Percentiles rank a stretch among this genome's conserved stretches.
Evolutionary conservation across 345 rosid species (phyloP).

Genomic region (Geranium brycei): DNA sequence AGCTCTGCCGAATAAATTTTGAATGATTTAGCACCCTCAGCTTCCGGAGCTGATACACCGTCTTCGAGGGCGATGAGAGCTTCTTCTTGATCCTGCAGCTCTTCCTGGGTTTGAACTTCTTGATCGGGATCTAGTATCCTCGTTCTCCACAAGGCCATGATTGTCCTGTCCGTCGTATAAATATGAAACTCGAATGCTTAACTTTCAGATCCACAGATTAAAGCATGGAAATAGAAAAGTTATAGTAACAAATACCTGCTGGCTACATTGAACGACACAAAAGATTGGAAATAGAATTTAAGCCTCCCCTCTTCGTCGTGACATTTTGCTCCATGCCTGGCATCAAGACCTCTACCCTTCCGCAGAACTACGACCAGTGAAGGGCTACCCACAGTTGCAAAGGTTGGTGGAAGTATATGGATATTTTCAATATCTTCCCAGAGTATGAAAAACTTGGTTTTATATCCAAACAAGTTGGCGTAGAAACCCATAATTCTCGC

Average conservation of each 20-base stretch:
- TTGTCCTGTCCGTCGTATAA: constrained; percentile 34
- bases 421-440: constrained; percentile 85
- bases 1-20: constrained; percentile 46
- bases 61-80: constrained; percentile 24
- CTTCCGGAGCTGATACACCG: constrained; percentile 15
- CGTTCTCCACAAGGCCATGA: constrained; percentile 74
- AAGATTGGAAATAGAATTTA: constrained; percentile 60
- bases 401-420: constrained; percentile 57
- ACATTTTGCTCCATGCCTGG: constrained; percentile 63
- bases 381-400: constrained; percentile 70
- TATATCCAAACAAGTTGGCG: constrained; percentile 75
- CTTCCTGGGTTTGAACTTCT: constrained; percentile 45
- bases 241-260: constrained; percentile 37
- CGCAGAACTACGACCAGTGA: constrained; percentile 42
- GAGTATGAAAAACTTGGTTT: constrained; percentile 67
- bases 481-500: constrained; percentile 82
- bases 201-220: background rate
- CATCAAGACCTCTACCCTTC: constrained; percentile 60
- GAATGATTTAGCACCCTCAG: constrained; percentile 36
- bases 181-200: background rate
- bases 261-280: constrained; percentile 56
- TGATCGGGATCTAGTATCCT: constrained; percentile 43
- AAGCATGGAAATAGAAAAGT: background rate
- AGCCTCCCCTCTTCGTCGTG: constrained; percentile 80
- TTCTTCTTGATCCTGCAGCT: constrained; percentile 39